phyloP scores from a whole-genome alignment of 768 basidiomycete genomes.

The Roridomyces roridus region DNA sequence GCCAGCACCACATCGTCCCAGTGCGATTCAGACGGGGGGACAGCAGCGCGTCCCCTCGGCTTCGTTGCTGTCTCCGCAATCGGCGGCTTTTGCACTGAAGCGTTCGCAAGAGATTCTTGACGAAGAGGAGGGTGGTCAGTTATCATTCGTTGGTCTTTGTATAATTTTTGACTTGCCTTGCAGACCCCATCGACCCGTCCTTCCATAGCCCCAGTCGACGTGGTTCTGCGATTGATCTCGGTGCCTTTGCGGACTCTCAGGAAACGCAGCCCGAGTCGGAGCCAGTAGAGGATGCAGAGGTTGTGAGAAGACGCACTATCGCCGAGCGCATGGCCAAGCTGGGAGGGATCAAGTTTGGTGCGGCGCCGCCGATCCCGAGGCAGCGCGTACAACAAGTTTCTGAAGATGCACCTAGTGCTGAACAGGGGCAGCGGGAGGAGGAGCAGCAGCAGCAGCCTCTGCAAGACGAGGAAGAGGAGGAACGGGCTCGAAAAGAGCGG shows the following conservation, averaged over 20 bases:
- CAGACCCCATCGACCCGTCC: constrained; percentile 74
- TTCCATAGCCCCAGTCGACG: constrained; percentile 61
- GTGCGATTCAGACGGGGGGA: constrained; percentile 9
- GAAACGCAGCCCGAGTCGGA: constrained; percentile 22
- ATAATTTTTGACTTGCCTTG: constrained; percentile 4
- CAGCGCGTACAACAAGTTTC: constrained; percentile 41
- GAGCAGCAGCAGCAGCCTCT: constrained; percentile 26
- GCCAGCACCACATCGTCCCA: constrained; percentile 1
- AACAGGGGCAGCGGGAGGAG: constrained; percentile 33
- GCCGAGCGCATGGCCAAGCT: constrained; percentile 96
- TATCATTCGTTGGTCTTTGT: background rate
- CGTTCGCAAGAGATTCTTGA: constrained; percentile 53
- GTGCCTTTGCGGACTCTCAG: constrained; percentile 18
- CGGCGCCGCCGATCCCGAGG: constrained; percentile 54
- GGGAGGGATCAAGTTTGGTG: constrained; percentile 85
- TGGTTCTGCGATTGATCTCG: constrained; percentile 37
- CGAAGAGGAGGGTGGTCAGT: constrained; percentile 70
- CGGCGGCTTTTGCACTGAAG: constrained; percentile 12
- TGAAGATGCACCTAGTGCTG: constrained; percentile 20
- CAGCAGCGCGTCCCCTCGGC: background rate
- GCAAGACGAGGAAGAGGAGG: constrained; percentile 65
- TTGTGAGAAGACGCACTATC: constrained; percentile 69
- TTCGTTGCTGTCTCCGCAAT: constrained; percentile 13
- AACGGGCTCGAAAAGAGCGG: constrained; percentile 58
- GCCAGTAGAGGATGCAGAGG: constrained; percentile 51